Evolutionary conservation across 192 early-diverging fungal genomes (phyloP), one percentile per base, ranked within the genome.

Genomic region (Coemansia reversa): DNA sequence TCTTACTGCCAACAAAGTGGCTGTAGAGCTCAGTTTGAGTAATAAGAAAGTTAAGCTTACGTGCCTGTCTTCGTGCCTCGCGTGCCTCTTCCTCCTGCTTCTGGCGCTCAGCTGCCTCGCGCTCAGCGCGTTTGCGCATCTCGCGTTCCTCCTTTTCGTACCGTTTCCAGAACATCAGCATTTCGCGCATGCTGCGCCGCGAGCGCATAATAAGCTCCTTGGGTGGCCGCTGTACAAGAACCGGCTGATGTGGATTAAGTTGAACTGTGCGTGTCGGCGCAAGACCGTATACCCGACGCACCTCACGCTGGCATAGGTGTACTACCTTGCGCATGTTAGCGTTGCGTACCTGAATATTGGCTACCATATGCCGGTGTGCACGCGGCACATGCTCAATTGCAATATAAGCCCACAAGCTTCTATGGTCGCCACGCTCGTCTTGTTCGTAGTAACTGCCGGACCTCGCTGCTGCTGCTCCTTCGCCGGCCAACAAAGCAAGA

Each of bases 131-230:
- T 74, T 94, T 96, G 53, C 92, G 86, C 67, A 88, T 59, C 35
- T 96, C 94, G 16, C 91, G 87, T 77, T 96, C 94, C 75, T 94
- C 92, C 61, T 87, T 89, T 67, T 96, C 94, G 68, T 96, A 89
- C 50, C 88, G 85, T 64, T 93, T 93, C 94, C 94, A 96, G 65
- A 93, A 94, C 33, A 89, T 52, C n/a, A 93, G 74, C 90, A 94
- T 90, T 73, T 93, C 86, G 63, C 86, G 83, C 83, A 85, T 85
- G 39, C 86, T 86, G 19, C 86, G 84, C n/a, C 86, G 85, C 2
- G 89, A 83, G 58, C 84, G 82, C 19, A 70, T 67, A 32, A 88
- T 81, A 24, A 88, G 69, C 50, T 93, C 91, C 53, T 85, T 87
- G 52, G 78, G 85, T 11, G 79, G 69, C 8, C 70, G 64, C 60